phyloP scores from a whole-genome alignment of 371 early-diverging fungal genomes.

The Zopfochytrium polystomum region DNA sequence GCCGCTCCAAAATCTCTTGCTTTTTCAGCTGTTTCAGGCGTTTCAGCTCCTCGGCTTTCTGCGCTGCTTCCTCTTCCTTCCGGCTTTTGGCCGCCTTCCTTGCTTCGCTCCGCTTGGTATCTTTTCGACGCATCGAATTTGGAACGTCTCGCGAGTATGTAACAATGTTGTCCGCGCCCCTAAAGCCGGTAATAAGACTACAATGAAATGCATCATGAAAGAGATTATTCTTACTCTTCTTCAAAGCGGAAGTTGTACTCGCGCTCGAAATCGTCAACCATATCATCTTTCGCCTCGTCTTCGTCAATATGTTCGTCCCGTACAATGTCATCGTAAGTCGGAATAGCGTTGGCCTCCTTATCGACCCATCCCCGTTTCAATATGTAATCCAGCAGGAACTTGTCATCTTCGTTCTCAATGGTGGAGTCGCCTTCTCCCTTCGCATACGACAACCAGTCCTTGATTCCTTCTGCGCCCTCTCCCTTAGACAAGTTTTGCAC shows the following conservation, averaged over 20 bases:
- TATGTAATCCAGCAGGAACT: conserved; percentile 86
- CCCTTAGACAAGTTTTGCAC: conserved; percentile 66
- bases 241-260: conserved; percentile 91
- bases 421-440: conserved; percentile 2
- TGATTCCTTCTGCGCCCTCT: conserved; percentile 50
- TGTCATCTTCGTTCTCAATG: conserved; percentile 52
- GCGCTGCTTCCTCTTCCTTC: conserved; percentile 63
- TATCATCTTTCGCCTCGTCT: conserved; percentile 35
- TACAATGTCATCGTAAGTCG: conserved; percentile 65
- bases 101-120: conserved; percentile 67
- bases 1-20: conserved; percentile 70
- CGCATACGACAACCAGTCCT: conserved; percentile 51
- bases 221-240: conserved; percentile 60
- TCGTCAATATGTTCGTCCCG: conserved; percentile 63
- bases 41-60: conserved; percentile 79
- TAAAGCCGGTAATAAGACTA: conserved; percentile 1
- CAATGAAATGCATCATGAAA: conserved; percentile 2
- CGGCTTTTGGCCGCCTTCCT: conserved; percentile 68
- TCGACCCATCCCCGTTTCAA: conserved; percentile 94
- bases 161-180: conserved; percentile 60
- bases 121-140: conserved; percentile 59
- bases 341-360: conserved; percentile 53
- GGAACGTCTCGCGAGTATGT: conserved; percentile 78
- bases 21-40: conserved; percentile 85
- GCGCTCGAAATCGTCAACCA: conserved; percentile 79